Conservation (phyloP, 257 asterid genomes). For the Paraleonurus japonicus region DNA sequence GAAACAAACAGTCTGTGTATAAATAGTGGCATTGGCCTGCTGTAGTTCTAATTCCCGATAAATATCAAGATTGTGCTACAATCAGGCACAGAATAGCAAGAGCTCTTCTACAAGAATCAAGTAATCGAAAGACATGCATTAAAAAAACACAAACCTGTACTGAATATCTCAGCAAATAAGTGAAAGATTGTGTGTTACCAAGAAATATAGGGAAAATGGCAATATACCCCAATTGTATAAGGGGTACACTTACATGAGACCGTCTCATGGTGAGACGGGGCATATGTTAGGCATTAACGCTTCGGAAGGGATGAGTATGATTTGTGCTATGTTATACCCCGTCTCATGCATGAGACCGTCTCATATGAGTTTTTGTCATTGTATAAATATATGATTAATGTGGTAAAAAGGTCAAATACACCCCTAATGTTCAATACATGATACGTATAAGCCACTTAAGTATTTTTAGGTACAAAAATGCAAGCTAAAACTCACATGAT, state of each 20-base stretch:
- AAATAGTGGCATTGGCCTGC: background rate
- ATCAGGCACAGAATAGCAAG: background rate
- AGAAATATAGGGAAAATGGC: background rate
- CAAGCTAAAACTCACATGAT: background rate
- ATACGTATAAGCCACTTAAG: background rate
- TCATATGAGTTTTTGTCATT: too few species aligned
- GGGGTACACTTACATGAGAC: too few species aligned
- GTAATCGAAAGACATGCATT: background rate
- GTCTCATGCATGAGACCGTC: too few species aligned
- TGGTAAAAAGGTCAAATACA: background rate
- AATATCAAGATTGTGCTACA: background rate
- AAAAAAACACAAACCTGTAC: background rate
- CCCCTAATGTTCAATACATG: background rate
- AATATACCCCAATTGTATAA: background rate
- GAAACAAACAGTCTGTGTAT: background rate
- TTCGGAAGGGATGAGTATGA: too few species aligned
- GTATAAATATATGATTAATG: background rate
- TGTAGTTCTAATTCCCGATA: background rate
- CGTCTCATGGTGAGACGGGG: too few species aligned
- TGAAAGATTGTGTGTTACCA: background rate
- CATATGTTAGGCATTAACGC: too few species aligned
- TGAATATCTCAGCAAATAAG: background rate
- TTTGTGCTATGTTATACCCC: too few species aligned
- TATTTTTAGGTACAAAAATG: background rate
- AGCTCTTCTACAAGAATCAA: background rate